These are phyloP conservation scores for Nicotiana benthamiana DNA, from an alignment of 257 asterid genomes.

Conservation along the genomic window DNA sequence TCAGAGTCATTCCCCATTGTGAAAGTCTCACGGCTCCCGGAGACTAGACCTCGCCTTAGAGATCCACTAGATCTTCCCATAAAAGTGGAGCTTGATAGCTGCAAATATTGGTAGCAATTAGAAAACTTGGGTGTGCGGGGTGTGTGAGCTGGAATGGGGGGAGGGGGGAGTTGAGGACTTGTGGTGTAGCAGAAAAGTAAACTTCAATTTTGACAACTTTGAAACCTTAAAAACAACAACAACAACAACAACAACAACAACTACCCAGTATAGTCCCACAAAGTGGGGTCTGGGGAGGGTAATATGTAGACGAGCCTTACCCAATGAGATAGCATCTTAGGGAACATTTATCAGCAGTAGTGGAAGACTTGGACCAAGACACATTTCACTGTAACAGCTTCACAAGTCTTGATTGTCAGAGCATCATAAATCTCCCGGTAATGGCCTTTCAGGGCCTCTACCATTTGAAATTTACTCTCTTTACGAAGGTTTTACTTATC, in stretches of 20 bases:
- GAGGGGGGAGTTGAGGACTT: not conserved
- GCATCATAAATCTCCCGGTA: not conserved
- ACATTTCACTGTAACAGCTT: not conserved
- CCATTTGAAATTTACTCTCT: not conserved
- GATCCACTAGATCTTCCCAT: constrained; percentile 82
- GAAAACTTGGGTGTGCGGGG: not conserved
- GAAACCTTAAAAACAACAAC: not conserved
- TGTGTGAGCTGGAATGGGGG: too few species aligned
- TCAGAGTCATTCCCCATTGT: constrained; percentile 60
- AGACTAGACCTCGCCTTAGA: constrained; percentile 51
- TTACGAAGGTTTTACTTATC: not conserved
- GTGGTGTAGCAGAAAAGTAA: not conserved
- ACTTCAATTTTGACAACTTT: not conserved
- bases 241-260: too few species aligned
- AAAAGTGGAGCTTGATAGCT: constrained; percentile 68
- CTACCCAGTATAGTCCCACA: too few species aligned
- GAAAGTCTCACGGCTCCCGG: constrained; percentile 60
- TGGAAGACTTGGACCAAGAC: constrained; percentile 10
- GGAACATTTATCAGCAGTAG: not conserved
- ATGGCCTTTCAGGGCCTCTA: not conserved
- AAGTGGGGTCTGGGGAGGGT: too few species aligned
- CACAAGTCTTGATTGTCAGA: not conserved
- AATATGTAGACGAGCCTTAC: too few species aligned
- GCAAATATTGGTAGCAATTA: constrained; percentile 24
- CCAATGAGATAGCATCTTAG: not conserved